A percentile compares a stretch with the other conserved stretches of the same genome.
These are phyloP conservation scores for Penicillium paneum DNA, from an alignment of 2,329 filamentous ascomycete genomes.

Conservation along the genomic window DNA sequence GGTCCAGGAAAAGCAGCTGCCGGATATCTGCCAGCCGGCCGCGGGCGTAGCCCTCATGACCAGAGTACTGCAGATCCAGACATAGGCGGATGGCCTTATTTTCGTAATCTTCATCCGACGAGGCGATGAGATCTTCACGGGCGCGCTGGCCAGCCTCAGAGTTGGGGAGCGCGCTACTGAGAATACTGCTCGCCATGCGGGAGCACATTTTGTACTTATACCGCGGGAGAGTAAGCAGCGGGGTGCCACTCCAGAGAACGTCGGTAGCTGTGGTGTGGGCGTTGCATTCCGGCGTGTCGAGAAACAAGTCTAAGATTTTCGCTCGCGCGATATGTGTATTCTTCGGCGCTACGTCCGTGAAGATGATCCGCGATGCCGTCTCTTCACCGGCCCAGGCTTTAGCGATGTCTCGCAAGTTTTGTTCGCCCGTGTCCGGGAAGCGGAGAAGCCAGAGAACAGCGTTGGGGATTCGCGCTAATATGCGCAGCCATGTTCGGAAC, in stretches of 20 bases:
- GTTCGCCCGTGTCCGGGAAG: slow-evolving; percentile 90
- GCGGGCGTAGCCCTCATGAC: slow-evolving; percentile 28
- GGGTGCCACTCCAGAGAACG: slow-evolving; percentile 93
- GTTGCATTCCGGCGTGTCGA: slow-evolving; percentile 97
- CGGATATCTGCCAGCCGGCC: slow-evolving; percentile 78
- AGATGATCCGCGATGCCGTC: slow-evolving; percentile 82
- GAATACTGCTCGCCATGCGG: slow-evolving; percentile 92
- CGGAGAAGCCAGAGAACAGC: slow-evolving; percentile 93
- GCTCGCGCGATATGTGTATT: slow-evolving; percentile 89
- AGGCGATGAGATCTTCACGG: slow-evolving; percentile 71
- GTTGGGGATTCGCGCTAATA: slow-evolving; percentile 78
- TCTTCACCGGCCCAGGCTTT: slow-evolving; percentile 77
- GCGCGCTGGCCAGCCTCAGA: slow-evolving; percentile 63
- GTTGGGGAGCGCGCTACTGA: slow-evolving; percentile 81
- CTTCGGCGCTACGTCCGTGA: slow-evolving; percentile 96
- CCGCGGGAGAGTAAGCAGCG: slow-evolving; percentile 81
- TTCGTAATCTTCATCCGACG: slow-evolving; percentile 80
- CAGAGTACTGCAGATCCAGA: slow-evolving; percentile 58
- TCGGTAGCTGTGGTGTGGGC: slow-evolving; percentile 97
- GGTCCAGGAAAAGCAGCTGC: slow-evolving; percentile 74
- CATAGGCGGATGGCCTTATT: slow-evolving; percentile 68
- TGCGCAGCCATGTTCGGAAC: slow-evolving; percentile 92
- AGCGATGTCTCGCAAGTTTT: slow-evolving; percentile 77
- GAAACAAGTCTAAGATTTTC: slow-evolving; percentile 86
- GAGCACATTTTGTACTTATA: slow-evolving; percentile 99